Base-by-base conservation (phyloP, 208 protist species). In the Acanthamoeba triangularis region DNA sequence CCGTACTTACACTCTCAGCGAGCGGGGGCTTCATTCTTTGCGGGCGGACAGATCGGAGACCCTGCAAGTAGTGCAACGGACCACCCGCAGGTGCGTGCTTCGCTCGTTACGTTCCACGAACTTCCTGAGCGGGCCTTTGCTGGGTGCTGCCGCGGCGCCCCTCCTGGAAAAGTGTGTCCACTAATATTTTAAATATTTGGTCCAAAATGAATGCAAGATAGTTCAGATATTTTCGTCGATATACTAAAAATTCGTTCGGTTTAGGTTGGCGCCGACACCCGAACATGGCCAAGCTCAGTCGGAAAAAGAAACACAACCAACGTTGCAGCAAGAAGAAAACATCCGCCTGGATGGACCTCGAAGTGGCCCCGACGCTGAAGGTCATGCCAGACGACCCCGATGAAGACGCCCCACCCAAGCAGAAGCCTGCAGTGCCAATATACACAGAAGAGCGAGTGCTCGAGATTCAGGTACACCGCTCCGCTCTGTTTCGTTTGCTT, bases 361-460 rank as follows among this genome's bases (percentile, higher is more conserved):
- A 80, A n/a, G 37, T 20, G 69, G 14, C 35, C 0, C 30, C 69
- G 20, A n/a, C 14, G 65, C 37, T 80, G 69, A 23, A n/a, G 30
- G 33, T 80, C 69, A 80, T 80, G 69, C 69, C 69, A 1, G 69
- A 80, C n/a, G 69, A 80, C 69, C 37, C 69, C 18, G 30, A 35
- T 13, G 69, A 80, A 35, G 69, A 80, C 69, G 37, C 69, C 3
- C 69, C 69, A 33, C 30, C 20, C 25, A 33, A 80, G 35, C 16
- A 41, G 4, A 80, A 80, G 30, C 69, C 25, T 20, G 25, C 69
- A 30, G 69, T 47, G 69, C 69, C 69, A 6, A 30, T 80, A 33
- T 80, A 80, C 69, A 80, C 69, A 44, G 69, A 47, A 13, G 69
- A 80, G 33, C 30, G 37, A 20, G 69, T 80, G 33, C 69, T 80